Evolutionary conservation across 306 rosid genomes (phyloP), one percentile per base, ranked within the genome.

Genomic region (Boehmeria nivea): DNA sequence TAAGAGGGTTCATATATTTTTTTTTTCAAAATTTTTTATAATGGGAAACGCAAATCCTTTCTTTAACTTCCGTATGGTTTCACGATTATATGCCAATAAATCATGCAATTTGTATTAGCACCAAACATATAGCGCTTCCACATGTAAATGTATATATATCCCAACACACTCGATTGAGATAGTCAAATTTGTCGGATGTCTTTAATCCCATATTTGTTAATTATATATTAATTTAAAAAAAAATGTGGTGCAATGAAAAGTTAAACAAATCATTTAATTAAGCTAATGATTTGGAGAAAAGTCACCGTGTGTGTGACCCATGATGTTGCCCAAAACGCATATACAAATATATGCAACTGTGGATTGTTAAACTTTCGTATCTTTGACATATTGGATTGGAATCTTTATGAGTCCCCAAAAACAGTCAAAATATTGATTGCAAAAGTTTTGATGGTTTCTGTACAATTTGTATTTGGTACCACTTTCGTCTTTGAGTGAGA

Each of bases 291-390:
- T 56, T 38, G 31, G 39, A 28, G 34, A 34, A 52, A 12, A 53
- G 59, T 31, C 36, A 28, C 26, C 9, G 23, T 24, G 61, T 13
- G 48, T 56, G 46, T 37, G 61, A 20, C 48, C 61, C 61, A 6
- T 26, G 24, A 13, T 6, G 18, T 31, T 31, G 1, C 12, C 45
- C 17, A 5, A 37, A 56, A 16, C 14, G 2, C 12, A 13, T 11
- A 25, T 40, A 40, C 0, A 3, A 11, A 56, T 38, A 14, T 56
- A 5, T 19, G 26, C 9, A 1, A 56, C 14, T 37, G 47, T 56
- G 19, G 7, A 39, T 12, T 2, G 25, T 27, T 6, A 34, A 16
- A 21, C 17, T 22, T 55, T 56, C 34, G 61, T 20, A 56, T 56
- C 61, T 21, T 56, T 38, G 61, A 56, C 48, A 22, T 12, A 0